Conservation (phyloP, 768 basidiomycete genomes). For the Kwoniella shandongensis region DNA sequence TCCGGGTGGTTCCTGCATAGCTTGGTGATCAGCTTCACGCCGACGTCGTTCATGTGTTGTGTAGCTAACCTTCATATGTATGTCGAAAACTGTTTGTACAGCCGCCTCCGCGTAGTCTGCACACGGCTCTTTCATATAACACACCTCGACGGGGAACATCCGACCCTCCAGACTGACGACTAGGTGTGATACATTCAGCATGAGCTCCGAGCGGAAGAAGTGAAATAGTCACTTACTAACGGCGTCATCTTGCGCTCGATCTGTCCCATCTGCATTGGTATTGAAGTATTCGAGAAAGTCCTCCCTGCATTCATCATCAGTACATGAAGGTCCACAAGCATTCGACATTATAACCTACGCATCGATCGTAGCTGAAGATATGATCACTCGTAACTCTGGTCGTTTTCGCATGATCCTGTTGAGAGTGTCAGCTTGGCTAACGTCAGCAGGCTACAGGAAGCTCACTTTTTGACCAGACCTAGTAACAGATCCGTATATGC, state of each 20-base stretch:
- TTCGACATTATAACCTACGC: constrained; percentile 58
- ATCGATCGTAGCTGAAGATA: constrained; percentile 96
- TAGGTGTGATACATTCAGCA: constrained; percentile 12
- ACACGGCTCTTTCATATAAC: constrained; percentile 71
- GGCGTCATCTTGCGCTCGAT: constrained; percentile 62
- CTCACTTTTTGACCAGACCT: constrained; percentile 86
- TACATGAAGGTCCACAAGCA: background rate
- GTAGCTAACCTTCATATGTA: constrained; percentile 73
- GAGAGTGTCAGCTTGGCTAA: constrained; percentile 10
- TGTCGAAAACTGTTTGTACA: constrained; percentile 88
- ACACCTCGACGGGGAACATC: constrained; percentile 91
- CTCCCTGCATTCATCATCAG: constrained; percentile 48
- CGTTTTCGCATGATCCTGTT: constrained; percentile 90
- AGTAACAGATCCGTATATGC: constrained; percentile 92
- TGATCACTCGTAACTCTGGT: constrained; percentile 81
- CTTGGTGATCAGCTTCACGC: constrained; percentile 3
- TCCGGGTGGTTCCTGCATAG: constrained; percentile 70
- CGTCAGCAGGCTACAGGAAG: background rate
- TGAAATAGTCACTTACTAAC: constrained; percentile 55
- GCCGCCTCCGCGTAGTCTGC: constrained; percentile 85
- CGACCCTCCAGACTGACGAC: constrained; percentile 88
- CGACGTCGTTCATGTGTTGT: no score
- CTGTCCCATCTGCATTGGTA: constrained; percentile 57
- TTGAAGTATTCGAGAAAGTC: constrained; percentile 88
- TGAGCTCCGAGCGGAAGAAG: background rate